Conservation (phyloP, 2,329 filamentous ascomycete species). For the Neonectria neomacrospora region DNA sequence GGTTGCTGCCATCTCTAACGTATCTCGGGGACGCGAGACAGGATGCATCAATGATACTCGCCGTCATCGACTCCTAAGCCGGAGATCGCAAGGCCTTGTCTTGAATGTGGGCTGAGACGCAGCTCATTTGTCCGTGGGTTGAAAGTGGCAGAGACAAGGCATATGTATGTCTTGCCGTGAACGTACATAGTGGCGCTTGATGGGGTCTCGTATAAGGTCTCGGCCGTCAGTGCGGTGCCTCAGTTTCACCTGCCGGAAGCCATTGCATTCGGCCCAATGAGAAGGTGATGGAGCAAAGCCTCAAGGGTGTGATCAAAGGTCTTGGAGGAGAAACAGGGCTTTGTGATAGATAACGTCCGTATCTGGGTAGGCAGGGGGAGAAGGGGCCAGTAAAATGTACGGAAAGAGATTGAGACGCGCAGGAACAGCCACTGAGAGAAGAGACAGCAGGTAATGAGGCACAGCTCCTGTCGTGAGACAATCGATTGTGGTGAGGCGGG, state of each 20-base stretch:
- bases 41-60: neutral
- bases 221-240: conserved; percentile 10
- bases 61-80: neutral
- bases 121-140: neutral
- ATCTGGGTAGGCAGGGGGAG: neutral
- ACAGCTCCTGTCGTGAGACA: neutral
- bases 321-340: neutral
- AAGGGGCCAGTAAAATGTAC: neutral
- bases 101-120: neutral
- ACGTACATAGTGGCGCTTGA: conserved; percentile 7
- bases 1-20: neutral
- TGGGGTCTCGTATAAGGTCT: conserved; percentile 9
- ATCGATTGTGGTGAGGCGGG: neutral
- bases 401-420: neutral
- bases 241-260: neutral
- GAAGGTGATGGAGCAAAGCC: neutral
- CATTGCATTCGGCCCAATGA: conserved; percentile 4
- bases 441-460: neutral
- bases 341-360: neutral
- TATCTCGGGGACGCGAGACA: neutral
- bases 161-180: neutral
- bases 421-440: neutral
- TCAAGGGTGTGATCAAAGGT: neutral
- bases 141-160: conserved; percentile 5
- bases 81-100: neutral